Base-by-base conservation (phyloP, 176 grass and related monocot genomes). In the Bonia amplexicaulis region DNA sequence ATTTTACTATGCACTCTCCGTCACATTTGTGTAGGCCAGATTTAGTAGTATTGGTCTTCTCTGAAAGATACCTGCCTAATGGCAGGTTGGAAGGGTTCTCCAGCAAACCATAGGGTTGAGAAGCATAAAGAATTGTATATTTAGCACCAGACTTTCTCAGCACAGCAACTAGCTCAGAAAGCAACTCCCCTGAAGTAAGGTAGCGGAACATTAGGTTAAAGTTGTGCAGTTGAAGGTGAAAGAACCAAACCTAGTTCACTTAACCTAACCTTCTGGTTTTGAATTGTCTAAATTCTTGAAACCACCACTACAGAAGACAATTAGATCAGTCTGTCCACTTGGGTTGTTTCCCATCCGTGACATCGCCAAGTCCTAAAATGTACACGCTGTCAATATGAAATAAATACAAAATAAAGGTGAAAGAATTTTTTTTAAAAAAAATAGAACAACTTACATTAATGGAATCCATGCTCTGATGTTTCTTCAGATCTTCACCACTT, bases 121-220 rank as follows among this genome's bases (percentile, higher is more conserved):
- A 96, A 59, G 80, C 86, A 92, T 96, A 98, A 80, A 98, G 96
- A 71, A 96, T 48, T 13, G 93, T 92, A 83, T 96, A 95, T 84
- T 74, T 96, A 78, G 83, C 85, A 6, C 88, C 86, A 44, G 84
- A 91, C 3, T 89, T 66, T 74, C 89, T 76, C 77, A 98, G 82
- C 44, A 81, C 20, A 16, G 39, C 16, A 11, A 98, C 77, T 55
- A 98, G 78, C 47, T 90, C 77, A 0, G 93, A 91, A 79, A 98
- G 85, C 86, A 94, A 77, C 84, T 96, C 93, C 64, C 93, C 96
- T 96, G 86, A 26, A 76, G 57, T 82, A 51, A 51, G n/a, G 60
- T 52, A 66, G 69, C 15, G 82, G 1, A 78, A 53, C 44, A 40
- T 86, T 44, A 74, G 48, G 44, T 20, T 20, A 71, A 19, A 47